Base-by-base conservation (phyloP, 305 asterid genomes). In the Ilex paraguariensis region DNA sequence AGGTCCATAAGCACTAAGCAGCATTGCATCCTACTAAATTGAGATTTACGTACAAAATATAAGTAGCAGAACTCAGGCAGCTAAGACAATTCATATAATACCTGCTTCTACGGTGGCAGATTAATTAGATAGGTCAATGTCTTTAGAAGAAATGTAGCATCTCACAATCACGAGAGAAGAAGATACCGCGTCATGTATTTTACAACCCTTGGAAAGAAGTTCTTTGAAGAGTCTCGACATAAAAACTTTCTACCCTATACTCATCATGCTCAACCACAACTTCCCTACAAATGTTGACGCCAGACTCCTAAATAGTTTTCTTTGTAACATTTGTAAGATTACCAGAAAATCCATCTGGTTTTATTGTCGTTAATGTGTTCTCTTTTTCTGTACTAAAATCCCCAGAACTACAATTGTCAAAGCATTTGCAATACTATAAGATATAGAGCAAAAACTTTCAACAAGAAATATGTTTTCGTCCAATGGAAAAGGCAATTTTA, bases 281-380 rank as follows among this genome's bases (percentile, higher is more conserved):
- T 66, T 90, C 96, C 70, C 78, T 68, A 12, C 58, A 45, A 68
- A 90, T 85, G 72, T 55, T 63, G 76, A 87, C 85, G 56, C 92
- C 88, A 62, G 81, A 76, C 58, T 70, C 78, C 66, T 63, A 62
- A 73, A 90, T 84, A 39, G 70, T 78, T 71, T 82, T 87, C 87
- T 73, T 90, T 68, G 87, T 70, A 17, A 65, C 53, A 51, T 75
- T 78, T 31, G 75, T 74, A 64, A 79, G 74, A 68, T 81, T 81
- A 62, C 95, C 90, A 52, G 79, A 80, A 53, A 90, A 83, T 53
- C 92, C 96, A 62, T 90, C 96, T 7, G 96, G 96, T 81, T 90
- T 87, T 68, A 90, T 73, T 81, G 87, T 81, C 61, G 91, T 96
- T 71, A 90, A 74, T 6, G 97, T 84, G 83, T 64, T 77, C 81